Evolutionary conservation across 2,329 filamentous ascomycete species (phyloP).

Genomic region (Neurospora crassa): DNA sequence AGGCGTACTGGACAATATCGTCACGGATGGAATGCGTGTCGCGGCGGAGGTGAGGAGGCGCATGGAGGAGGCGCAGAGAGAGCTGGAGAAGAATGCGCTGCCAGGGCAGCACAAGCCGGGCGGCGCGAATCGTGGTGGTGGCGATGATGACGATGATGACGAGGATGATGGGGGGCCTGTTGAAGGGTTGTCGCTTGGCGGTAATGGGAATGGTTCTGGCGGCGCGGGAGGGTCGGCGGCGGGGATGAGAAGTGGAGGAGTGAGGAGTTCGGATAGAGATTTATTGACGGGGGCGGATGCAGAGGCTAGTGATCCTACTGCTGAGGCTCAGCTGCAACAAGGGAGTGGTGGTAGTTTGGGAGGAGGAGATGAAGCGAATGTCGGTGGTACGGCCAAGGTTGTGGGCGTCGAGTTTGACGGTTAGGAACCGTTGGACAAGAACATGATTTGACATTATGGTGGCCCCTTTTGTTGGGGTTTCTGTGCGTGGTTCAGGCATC

Average conservation of each 20-base stretch:
- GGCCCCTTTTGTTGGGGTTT: neutral
- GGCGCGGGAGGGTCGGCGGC: conserved; percentile 25
- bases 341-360: neutral
- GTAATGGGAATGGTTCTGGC: neutral
- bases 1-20: conserved; percentile 93
- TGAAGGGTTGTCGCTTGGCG: conserved; percentile 19
- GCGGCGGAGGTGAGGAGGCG: conserved; percentile 82
- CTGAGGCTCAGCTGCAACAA: conserved; percentile 1
- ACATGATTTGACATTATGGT: conserved; percentile 3
- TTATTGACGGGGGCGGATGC: conserved; percentile 67
- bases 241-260: conserved; percentile 45
- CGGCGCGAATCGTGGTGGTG: conserved; percentile 33
- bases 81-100: conserved; percentile 76
- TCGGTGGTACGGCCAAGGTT: conserved; percentile 14
- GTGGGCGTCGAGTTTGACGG: conserved; percentile 21
- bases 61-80: conserved; percentile 92
- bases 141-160: conserved; percentile 62
- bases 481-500: neutral
- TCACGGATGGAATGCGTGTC: conserved; percentile 93
- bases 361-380: neutral
- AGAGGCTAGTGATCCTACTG: conserved; percentile 35
- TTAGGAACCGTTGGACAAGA: conserved; percentile 17
- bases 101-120: conserved; percentile 35
- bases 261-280: conserved; percentile 59
- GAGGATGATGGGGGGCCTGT: conserved; percentile 42